phyloP scores from a whole-genome alignment of 139 green algal species.

The Picochlorum costavermella region DNA sequence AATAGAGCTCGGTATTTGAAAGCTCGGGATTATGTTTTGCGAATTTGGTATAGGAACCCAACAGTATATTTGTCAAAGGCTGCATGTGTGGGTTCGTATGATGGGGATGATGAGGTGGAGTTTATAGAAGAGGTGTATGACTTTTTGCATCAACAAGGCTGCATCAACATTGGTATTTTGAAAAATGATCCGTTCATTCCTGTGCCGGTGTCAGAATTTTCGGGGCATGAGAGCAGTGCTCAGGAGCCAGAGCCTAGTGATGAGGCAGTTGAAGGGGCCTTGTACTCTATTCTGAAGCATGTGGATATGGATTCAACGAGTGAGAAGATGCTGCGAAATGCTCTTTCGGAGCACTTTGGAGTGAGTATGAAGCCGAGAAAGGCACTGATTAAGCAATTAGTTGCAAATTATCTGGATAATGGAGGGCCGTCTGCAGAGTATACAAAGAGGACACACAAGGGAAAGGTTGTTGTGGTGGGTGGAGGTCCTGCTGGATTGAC shows the following conservation, averaged over 20 bases:
- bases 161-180: conserved; percentile 63
- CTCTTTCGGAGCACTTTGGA: conserved; percentile 39
- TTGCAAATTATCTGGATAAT: conserved; percentile 16
- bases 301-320: conserved; percentile 40
- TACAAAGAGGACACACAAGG: conserved; percentile 12
- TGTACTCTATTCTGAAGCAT: conserved; percentile 16
- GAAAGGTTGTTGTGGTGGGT: conserved; percentile 63
- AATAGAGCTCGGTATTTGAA: conserved; percentile 32
- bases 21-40: conserved; percentile 40
- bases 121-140: conserved; percentile 24
- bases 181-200: conserved; percentile 17
- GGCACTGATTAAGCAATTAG: conserved; percentile 30
- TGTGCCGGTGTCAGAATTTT: not conserved
- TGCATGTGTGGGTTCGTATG: conserved; percentile 24
- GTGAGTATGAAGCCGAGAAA: conserved; percentile 33
- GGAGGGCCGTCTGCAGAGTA: conserved; percentile 3
- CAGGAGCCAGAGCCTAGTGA: conserved; percentile 15
- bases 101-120: conserved; percentile 1
- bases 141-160: conserved; percentile 55
- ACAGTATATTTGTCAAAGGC: conserved; percentile 27
- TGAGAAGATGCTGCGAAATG: conserved; percentile 51
- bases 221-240: not conserved
- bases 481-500: conserved; percentile 70
- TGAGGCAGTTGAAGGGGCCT: conserved; percentile 21
- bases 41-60: conserved; percentile 37